phyloP scores from a whole-genome alignment of 768 basidiomycete genomes.

The Tylopilus balloui region DNA sequence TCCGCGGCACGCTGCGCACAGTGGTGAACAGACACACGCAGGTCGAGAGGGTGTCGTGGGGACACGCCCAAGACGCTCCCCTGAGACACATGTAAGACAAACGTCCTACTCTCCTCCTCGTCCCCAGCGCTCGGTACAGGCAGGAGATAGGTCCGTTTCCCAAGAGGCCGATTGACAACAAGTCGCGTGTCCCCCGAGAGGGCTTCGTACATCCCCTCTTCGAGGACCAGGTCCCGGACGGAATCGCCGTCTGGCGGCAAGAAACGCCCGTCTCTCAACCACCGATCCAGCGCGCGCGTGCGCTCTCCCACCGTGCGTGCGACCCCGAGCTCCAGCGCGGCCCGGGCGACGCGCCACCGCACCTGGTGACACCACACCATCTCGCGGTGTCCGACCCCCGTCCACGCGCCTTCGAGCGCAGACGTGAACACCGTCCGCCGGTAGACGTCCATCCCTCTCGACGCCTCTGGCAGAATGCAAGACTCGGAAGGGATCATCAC shows the following conservation, averaged over 20 bases:
- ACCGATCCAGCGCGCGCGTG: slow-evolving; percentile 47
- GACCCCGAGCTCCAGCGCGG: slow-evolving; percentile 64
- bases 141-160: slow-evolving; percentile 46
- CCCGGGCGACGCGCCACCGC: slow-evolving; percentile 80
- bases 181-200: slow-evolving; percentile 39
- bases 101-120: slow-evolving; percentile 23
- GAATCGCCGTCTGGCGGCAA: slow-evolving; percentile 31
- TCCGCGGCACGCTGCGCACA: slow-evolving; percentile 36
- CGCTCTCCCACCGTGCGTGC: slow-evolving; percentile 21
- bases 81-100: slow-evolving; percentile 57
- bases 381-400: slow-evolving; percentile 90
- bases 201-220: slow-evolving; percentile 29
- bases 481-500: slow-evolving; percentile 89
- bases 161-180: slow-evolving; percentile 40
- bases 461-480: slow-evolving; percentile 52
- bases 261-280: slow-evolving; percentile 62
- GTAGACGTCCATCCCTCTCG: slow-evolving; percentile 29
- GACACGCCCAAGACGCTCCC: slow-evolving; percentile 50
- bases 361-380: slow-evolving; percentile 99
- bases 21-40: slow-evolving; percentile 44
- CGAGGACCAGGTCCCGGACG: slow-evolving; percentile 9
- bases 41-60: slow-evolving; percentile 43
- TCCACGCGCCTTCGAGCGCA: slow-evolving; percentile 87
- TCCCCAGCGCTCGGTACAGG: slow-evolving; percentile 29
- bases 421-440: slow-evolving; percentile 77